Percentiles rank a stretch among this genome's conserved stretches.
phyloP scores from a whole-genome alignment of 805 yeast genomes.

The Candida tallmaniae region DNA sequence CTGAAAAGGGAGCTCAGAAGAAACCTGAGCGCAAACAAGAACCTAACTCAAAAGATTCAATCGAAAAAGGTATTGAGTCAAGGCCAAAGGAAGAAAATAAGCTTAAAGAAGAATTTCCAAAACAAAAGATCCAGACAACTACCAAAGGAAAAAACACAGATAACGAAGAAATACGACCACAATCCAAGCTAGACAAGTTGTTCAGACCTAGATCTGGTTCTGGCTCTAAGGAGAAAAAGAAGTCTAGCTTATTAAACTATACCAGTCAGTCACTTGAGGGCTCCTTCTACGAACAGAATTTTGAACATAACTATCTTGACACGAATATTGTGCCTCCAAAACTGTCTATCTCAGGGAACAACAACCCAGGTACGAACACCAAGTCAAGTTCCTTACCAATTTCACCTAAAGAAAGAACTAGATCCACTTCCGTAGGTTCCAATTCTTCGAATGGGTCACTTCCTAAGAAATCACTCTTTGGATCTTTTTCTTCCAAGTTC shows the following conservation, averaged over 20 bases:
- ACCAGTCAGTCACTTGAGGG: slow-evolving; percentile 13
- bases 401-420: slow-evolving; percentile 34
- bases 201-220: slow-evolving; percentile 9
- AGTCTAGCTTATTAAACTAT: slow-evolving; percentile 11
- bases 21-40: neutral
- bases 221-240: slow-evolving; percentile 3
- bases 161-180: too few relatives aligned
- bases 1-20: neutral
- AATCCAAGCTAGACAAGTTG: slow-evolving; percentile 11
- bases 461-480: slow-evolving; percentile 26
- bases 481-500: slow-evolving; percentile 38
- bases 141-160: neutral
- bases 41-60: neutral
- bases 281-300: slow-evolving; percentile 7
- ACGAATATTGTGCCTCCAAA: slow-evolving; percentile 7
- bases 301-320: slow-evolving; percentile 8
- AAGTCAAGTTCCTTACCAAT: slow-evolving; percentile 33
- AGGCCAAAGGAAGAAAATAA: slow-evolving; percentile 2
- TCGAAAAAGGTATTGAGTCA: neutral
- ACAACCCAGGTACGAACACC: slow-evolving; percentile 9
- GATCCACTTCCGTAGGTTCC: slow-evolving; percentile 16
- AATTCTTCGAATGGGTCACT: slow-evolving; percentile 8
- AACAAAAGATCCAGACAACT: neutral
- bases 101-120: neutral
- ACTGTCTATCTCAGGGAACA: slow-evolving; percentile 7